phyloP scores from a whole-genome alignment of 352 stramenopile genomes.

The Chrysophaeum taylorii region DNA sequence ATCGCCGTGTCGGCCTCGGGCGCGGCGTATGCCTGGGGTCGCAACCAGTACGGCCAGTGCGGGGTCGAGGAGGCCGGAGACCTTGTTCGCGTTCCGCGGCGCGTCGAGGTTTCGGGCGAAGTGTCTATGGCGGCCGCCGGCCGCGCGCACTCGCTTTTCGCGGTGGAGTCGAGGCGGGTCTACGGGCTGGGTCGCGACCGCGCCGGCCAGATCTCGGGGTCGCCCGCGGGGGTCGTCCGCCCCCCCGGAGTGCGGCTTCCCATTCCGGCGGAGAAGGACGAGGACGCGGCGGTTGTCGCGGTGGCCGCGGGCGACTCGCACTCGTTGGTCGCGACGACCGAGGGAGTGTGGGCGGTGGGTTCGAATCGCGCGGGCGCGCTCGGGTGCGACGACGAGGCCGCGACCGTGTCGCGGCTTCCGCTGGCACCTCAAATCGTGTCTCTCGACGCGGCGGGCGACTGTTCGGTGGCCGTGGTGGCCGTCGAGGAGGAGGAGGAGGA shows the following conservation, averaged over 20 bases:
- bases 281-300: neutral
- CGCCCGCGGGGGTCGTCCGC: neutral
- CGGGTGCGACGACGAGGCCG: neutral
- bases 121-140: constrained; percentile 1
- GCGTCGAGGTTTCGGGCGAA: neutral
- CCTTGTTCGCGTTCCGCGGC: neutral
- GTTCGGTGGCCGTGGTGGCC: no score
- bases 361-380: neutral
- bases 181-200: constrained; percentile 16
- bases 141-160: constrained; percentile 15
- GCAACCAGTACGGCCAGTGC: constrained; percentile 34
- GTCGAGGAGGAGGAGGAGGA: no score
- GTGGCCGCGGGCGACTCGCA: constrained; percentile 19
- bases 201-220: constrained; percentile 3
- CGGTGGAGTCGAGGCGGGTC: neutral
- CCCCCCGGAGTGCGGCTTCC: no score
- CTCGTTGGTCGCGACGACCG: constrained; percentile 13
- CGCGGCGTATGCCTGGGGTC: constrained; percentile 26
- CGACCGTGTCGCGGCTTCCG: neutral
- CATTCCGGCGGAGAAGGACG: no score
- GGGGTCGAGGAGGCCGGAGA: neutral
- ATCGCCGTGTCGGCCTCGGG: constrained; percentile 28
- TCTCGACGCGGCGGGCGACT: no score
- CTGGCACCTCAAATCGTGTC: neutral
- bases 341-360: constrained; percentile 8